Conservation (phyloP, 2,329 filamentous ascomycete genomes). For the Epichloe typhina region DNA sequence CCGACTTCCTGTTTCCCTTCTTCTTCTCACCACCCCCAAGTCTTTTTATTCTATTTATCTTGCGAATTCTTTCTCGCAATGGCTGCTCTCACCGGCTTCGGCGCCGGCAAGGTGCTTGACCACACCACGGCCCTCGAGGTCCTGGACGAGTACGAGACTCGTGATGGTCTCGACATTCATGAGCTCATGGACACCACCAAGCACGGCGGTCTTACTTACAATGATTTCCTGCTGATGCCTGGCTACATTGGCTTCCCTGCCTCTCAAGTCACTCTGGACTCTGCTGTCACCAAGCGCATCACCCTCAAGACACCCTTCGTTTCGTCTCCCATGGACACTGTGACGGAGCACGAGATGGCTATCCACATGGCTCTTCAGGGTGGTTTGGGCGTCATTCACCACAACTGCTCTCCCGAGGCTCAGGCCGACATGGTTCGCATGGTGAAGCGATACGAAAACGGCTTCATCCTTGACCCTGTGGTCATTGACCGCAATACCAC, state of each 20-base stretch:
- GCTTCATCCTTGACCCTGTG: slow-evolving; percentile 92
- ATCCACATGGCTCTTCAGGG: slow-evolving; percentile 90
- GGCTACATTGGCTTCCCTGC: slow-evolving; percentile 98
- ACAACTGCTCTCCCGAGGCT: slow-evolving; percentile 96
- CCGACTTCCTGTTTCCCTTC: too few species aligned
- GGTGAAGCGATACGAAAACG: slow-evolving; percentile 98
- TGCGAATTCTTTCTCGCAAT: slow-evolving; percentile 33
- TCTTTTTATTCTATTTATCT: neutral
- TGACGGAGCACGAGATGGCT: slow-evolving; percentile 98
- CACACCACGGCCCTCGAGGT: slow-evolving; percentile 63
- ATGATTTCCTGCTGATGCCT: slow-evolving; percentile 92
- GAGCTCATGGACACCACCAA: slow-evolving; percentile 82
- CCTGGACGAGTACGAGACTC: slow-evolving; percentile 65
- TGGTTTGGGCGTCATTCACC: slow-evolving; percentile 89
- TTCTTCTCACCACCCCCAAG: slow-evolving; percentile 12
- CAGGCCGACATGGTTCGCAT: slow-evolving; percentile 99
- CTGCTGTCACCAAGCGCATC: slow-evolving; percentile 89
- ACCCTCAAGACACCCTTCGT: slow-evolving; percentile 92
- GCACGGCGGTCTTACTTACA: slow-evolving; percentile 92
- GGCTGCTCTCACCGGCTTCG: slow-evolving; percentile 45
- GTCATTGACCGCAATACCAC: slow-evolving; percentile 81
- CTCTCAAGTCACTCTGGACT: slow-evolving; percentile 75
- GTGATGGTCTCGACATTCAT: slow-evolving; percentile 78
- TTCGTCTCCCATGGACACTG: slow-evolving; percentile 98
- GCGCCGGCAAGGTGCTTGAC: slow-evolving; percentile 50